Conservation (phyloP, 768 basidiomycete species). For the Boletus coccyginus region DNA sequence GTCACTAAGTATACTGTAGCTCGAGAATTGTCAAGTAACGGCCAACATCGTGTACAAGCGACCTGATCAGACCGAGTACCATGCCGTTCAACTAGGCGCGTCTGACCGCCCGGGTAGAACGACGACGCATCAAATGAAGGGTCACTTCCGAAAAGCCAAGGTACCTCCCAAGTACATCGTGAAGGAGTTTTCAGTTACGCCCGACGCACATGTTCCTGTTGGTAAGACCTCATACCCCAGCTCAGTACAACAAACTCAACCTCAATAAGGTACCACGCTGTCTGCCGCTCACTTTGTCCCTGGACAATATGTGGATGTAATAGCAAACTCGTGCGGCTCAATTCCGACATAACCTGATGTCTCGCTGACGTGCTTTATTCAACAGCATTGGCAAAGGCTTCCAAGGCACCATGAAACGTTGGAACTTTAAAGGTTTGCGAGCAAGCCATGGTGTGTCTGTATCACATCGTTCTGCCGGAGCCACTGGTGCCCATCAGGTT, state of each 20-base stretch:
- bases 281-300: constrained; percentile 96
- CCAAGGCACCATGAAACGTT: constrained; percentile 95
- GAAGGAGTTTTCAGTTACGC: constrained; percentile 84
- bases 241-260: background rate
- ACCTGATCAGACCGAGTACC: constrained; percentile 69
- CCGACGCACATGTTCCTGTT: constrained; percentile 86
- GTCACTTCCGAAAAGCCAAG: constrained; percentile 83
- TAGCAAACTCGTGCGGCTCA: constrained; percentile 76
- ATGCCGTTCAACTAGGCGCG: constrained; percentile 93
- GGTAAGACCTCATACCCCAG: constrained; percentile 48
- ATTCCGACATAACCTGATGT: background rate
- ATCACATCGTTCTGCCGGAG: constrained; percentile 90
- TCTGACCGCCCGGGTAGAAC: constrained; percentile 71
- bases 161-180: constrained; percentile 82
- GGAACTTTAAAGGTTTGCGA: constrained; percentile 86
- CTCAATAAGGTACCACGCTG: constrained; percentile 69
- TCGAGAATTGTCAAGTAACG: constrained; percentile 89
- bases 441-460: constrained; percentile 96
- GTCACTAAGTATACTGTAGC: constrained; percentile 37
- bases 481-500: constrained; percentile 94
- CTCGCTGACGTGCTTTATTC: constrained; percentile 8
- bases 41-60: constrained; percentile 68
- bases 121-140: constrained; percentile 76
- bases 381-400: constrained; percentile 94
- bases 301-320: constrained; percentile 91